Conservation (phyloP, 495 filamentous ascomycete genomes). For the Thermochaetoides thermophila region DNA sequence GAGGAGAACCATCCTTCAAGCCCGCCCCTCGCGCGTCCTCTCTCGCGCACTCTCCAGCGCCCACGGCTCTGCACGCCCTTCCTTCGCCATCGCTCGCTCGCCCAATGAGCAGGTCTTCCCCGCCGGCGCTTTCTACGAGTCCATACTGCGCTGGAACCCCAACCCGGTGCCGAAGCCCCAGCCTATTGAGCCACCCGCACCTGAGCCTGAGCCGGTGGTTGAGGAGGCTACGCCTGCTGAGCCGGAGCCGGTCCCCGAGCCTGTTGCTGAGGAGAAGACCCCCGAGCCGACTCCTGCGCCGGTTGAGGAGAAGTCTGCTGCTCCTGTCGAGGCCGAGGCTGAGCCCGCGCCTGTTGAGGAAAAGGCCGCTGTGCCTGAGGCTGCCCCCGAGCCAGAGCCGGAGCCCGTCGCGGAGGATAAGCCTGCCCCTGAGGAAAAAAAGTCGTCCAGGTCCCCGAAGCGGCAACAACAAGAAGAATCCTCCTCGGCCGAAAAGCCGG, state of each 20-base stretch:
- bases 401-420: slow-evolving; percentile 8
- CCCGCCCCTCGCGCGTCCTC: slow-evolving; percentile 13
- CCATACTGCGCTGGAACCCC: slow-evolving; percentile 27
- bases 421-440: slow-evolving; percentile 18
- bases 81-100: background rate
- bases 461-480: too few relatives aligned
- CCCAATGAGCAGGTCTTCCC: slow-evolving; percentile 20
- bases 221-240: slow-evolving; percentile 4
- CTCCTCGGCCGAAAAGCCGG: too few relatives aligned
- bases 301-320: slow-evolving; percentile 10
- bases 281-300: slow-evolving; percentile 23
- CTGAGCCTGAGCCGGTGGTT: slow-evolving; percentile 3
- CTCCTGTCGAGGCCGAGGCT: slow-evolving; percentile 2
- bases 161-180: slow-evolving; percentile 14
- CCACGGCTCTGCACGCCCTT: slow-evolving; percentile 14
- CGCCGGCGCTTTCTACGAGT: slow-evolving; percentile 28
- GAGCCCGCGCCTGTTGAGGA: too few relatives aligned
- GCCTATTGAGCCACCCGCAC: slow-evolving; percentile 8
- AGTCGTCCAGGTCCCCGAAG: too few relatives aligned
- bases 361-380: too few relatives aligned
- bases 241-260: slow-evolving; percentile 3
- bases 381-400: slow-evolving; percentile 1
- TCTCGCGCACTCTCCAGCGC: slow-evolving; percentile 9
- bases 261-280: slow-evolving; percentile 13
- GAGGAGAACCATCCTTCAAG: slow-evolving; percentile 13